phyloP scores from a whole-genome alignment of 495 filamentous ascomycete species.

The Aspergillus hancockii region DNA sequence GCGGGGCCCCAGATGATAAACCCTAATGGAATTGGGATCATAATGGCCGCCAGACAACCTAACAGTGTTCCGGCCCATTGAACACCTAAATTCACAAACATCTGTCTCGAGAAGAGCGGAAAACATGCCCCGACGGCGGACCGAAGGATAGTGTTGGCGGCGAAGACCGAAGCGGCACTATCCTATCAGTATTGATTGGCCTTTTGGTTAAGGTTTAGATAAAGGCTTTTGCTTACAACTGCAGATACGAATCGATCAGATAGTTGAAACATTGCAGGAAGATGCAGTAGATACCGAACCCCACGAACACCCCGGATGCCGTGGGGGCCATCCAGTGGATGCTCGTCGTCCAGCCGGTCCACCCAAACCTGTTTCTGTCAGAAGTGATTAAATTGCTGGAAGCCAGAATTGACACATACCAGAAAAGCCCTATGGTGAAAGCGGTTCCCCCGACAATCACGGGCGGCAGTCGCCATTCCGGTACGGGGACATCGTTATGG shows the following conservation, averaged over 20 bases:
- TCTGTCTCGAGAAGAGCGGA: constrained; percentile 77
- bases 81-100: constrained; percentile 77
- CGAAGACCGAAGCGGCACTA: constrained; percentile 86
- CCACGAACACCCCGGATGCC: constrained; percentile 33
- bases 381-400: background rate
- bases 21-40: constrained; percentile 70
- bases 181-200: constrained; percentile 3
- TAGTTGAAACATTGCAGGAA: constrained; percentile 45
- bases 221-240: constrained; percentile 58
- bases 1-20: constrained; percentile 38
- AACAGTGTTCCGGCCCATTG: constrained; percentile 78
- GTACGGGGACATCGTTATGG: constrained; percentile 36
- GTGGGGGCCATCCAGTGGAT: constrained; percentile 45
- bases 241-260: constrained; percentile 48
- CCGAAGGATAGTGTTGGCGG: constrained; percentile 84
- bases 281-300: constrained; percentile 39
- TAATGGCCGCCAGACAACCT: constrained; percentile 65
- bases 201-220: background rate
- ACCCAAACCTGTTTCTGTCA: constrained; percentile 34
- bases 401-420: constrained; percentile 25
- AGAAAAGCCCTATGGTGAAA: constrained; percentile 57
- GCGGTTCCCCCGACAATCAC: constrained; percentile 50
- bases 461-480: constrained; percentile 41
- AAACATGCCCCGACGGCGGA: constrained; percentile 77
- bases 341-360: constrained; percentile 35